phyloP scores from a whole-genome alignment of 2,329 filamentous ascomycete species.

The Aspergillus intermedius region DNA sequence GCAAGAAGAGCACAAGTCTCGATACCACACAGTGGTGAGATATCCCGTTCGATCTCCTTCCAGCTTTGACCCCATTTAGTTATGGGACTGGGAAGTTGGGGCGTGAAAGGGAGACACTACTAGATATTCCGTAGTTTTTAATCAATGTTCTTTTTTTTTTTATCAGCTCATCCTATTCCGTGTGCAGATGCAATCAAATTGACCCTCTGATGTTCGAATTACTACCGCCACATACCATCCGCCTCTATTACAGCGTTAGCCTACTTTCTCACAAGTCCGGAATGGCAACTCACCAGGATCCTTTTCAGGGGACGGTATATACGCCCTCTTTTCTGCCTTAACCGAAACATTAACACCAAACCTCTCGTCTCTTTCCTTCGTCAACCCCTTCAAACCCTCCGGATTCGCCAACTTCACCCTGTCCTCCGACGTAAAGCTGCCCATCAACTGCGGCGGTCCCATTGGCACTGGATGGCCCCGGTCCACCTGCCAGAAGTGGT shows the following conservation, averaged over 20 bases:
- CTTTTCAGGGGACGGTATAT: constrained; percentile 36
- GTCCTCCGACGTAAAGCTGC: constrained; percentile 43
- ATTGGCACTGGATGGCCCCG: constrained; percentile 59
- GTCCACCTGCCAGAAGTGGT: constrained; percentile 82
- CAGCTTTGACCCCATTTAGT: constrained; percentile 40
- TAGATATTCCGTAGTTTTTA: neutral
- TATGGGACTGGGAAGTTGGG: constrained; percentile 40
- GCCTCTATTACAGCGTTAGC: constrained; percentile 22
- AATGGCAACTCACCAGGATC: constrained; percentile 24
- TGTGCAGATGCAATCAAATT: neutral
- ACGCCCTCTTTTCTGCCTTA: constrained; percentile 49
- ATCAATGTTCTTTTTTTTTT: neutral
- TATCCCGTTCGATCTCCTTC: constrained; percentile 30
- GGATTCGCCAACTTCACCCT: constrained; percentile 17
- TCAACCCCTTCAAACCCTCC: constrained; percentile 27
- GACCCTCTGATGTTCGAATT: neutral
- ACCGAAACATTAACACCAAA: constrained; percentile 47
- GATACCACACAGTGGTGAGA: constrained; percentile 17
- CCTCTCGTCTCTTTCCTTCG: constrained; percentile 48
- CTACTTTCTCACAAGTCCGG: neutral
- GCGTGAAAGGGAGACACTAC: constrained; percentile 40
- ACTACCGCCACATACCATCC: constrained; percentile 24
- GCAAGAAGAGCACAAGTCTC: constrained; percentile 43
- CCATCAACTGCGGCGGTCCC: constrained; percentile 58
- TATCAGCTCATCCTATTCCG: neutral